phyloP scores from a whole-genome alignment of 345 rosid species.

The Microcos paniculata region DNA sequence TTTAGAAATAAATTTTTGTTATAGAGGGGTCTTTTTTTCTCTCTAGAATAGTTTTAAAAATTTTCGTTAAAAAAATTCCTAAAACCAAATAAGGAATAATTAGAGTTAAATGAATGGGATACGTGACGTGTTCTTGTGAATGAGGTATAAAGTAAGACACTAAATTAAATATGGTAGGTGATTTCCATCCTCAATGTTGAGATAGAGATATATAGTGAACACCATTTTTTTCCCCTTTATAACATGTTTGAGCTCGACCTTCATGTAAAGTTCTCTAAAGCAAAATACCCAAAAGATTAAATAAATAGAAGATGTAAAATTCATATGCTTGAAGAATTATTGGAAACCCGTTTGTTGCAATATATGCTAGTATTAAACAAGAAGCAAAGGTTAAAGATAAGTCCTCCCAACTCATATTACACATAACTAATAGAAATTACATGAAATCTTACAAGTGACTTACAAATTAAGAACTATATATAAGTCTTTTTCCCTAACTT shows the following conservation, averaged over 20 bases:
- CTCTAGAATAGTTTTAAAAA: no score
- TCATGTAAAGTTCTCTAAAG: not conserved
- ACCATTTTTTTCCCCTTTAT: not conserved
- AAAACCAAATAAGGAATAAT: no score
- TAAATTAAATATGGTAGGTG: no score
- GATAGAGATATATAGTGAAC: not conserved
- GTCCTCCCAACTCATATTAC: not conserved
- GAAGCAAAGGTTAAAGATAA: not conserved
- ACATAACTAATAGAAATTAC: slow-evolving; percentile 5
- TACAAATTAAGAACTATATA: slow-evolving; percentile 1
- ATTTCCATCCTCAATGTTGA: not conserved
- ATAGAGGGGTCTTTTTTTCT: no score
- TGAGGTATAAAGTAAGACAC: no score
- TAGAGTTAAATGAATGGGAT: no score
- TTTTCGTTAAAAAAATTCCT: no score
- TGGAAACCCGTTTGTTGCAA: not conserved
- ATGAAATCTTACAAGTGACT: not conserved
- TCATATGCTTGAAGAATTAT: not conserved
- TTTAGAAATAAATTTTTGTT: no score
- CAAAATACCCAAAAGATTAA: not conserved
- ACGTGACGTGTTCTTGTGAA: no score
- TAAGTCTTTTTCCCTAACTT: not conserved
- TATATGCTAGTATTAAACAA: slow-evolving; percentile 13
- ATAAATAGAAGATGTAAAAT: not conserved
- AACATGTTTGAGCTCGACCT: not conserved